Evolutionary conservation across 768 basidiomycete genomes (phyloP).

Genomic region (Rhodosporidiobolus odoratus): DNA sequence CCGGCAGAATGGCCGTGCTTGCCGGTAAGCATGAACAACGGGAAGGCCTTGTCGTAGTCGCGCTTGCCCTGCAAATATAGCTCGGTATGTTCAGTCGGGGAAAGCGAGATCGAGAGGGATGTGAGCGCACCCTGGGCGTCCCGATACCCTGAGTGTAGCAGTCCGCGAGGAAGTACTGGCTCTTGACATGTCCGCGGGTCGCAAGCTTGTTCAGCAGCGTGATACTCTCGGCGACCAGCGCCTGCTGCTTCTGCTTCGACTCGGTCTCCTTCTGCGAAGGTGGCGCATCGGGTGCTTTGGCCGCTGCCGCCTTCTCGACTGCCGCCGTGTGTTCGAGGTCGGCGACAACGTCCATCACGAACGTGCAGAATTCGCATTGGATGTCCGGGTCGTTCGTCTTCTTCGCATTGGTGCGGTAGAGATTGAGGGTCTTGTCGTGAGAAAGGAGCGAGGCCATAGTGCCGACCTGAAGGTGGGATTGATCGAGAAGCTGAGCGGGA

Average conservation of each 20-base stretch:
- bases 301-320: conserved; percentile 28
- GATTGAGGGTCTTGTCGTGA: conserved; percentile 90
- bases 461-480: conserved; percentile 51
- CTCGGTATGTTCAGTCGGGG: not conserved
- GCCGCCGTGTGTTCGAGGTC: conserved; percentile 57
- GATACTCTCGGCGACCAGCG: conserved; percentile 81
- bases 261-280: conserved; percentile 8
- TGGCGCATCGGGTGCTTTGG: not conserved
- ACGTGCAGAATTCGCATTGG: conserved; percentile 96
- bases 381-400: conserved; percentile 97
- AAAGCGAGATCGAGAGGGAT: not conserved
- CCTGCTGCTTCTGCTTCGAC: conserved; percentile 52
- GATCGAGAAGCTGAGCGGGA: conserved; percentile 36
- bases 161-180: conserved; percentile 96
- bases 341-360: conserved; percentile 97
- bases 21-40: conserved; percentile 87
- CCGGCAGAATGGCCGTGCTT: conserved; percentile 97
- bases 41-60: conserved; percentile 96
- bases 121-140: conserved; percentile 25
- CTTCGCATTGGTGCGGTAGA: conserved; percentile 95
- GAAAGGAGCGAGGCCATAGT: conserved; percentile 87
- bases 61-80: conserved; percentile 56
- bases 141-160: conserved; percentile 82
- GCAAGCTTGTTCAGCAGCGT: conserved; percentile 81
- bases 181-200: conserved; percentile 85